phyloP scores from a whole-genome alignment of 148 eudicot genomes.

The Rhododendron ferrugineum region DNA sequence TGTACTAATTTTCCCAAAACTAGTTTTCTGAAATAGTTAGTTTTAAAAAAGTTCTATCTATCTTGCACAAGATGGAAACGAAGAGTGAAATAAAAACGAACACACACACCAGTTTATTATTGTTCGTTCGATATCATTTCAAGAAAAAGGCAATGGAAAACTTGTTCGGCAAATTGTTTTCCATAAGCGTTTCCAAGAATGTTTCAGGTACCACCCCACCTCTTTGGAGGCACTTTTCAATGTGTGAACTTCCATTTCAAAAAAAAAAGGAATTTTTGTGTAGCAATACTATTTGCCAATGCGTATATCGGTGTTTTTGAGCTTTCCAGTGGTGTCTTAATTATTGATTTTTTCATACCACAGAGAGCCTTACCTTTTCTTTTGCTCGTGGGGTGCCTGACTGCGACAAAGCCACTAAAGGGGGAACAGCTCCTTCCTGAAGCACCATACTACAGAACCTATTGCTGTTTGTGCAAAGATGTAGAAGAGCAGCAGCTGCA shows the following conservation, averaged over 20 bases:
- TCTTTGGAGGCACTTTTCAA: background rate
- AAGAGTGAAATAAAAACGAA: background rate
- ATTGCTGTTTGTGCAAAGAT: conserved; percentile 64
- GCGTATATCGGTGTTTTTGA: background rate
- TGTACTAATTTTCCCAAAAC: background rate
- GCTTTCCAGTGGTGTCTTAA: background rate
- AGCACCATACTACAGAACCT: conserved; percentile 60
- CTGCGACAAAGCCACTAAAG: conserved; percentile 69
- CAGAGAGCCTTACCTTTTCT: conserved; percentile 53
- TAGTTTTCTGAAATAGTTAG: background rate
- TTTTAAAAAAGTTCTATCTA: background rate
- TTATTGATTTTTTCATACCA: background rate
- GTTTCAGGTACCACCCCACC: background rate
- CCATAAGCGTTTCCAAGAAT: background rate
- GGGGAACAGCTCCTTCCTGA: conserved; percentile 85
- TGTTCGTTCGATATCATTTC: background rate
- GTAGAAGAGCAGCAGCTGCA: conserved; percentile 88
- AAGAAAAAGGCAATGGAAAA: background rate
- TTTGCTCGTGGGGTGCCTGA: conserved; percentile 83
- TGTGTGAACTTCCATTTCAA: too few relatives aligned
- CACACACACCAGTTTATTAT: background rate
- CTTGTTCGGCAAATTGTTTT: background rate
- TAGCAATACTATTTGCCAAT: background rate
- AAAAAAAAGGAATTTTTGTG: background rate
- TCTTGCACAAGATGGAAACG: background rate